phyloP scores from a whole-genome alignment of 441 rosid genomes.

The Erodium texanum region DNA sequence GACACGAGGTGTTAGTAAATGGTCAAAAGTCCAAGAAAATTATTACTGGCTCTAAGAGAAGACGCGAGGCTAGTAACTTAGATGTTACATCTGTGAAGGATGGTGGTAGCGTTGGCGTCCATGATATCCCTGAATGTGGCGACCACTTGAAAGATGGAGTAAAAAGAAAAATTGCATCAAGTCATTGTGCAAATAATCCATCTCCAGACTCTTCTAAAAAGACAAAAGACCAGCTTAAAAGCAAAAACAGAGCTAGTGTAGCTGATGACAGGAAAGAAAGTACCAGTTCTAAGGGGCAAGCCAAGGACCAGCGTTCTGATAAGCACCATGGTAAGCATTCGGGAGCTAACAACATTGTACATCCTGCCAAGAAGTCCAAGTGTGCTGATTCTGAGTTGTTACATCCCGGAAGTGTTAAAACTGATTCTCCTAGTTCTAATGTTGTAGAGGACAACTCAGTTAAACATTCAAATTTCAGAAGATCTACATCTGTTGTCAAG shows the following conservation, averaged over 20 bases:
- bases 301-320: conserved; percentile 21
- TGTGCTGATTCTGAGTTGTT: conserved; percentile 28
- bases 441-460: conserved; percentile 28
- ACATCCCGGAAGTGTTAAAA: conserved; percentile 21
- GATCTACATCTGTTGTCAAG: conserved; percentile 23
- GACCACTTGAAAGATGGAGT: conserved; percentile 36
- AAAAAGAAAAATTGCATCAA: conserved; percentile 25
- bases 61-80: conserved; percentile 26
- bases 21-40: conserved; percentile 37
- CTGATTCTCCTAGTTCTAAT: conserved; percentile 27
- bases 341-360: conserved; percentile 31
- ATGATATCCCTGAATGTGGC: conserved; percentile 23
- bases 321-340: conserved; percentile 37
- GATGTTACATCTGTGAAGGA: conserved; percentile 23
- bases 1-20: conserved; percentile 30
- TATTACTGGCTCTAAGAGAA: conserved; percentile 29
- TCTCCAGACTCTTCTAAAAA: conserved; percentile 24
- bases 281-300: conserved; percentile 22
- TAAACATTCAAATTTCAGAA: conserved; percentile 24
- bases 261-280: conserved; percentile 29
- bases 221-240: conserved; percentile 28
- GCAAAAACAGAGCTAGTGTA: conserved; percentile 28
- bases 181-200: conserved; percentile 19
- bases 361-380: conserved; percentile 48
- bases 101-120: conserved; percentile 23